A percentile compares a stretch with the other conserved stretches of the same genome.
phyloP scores from a whole-genome alignment of 345 rosid species.

The Populus tremula region DNA sequence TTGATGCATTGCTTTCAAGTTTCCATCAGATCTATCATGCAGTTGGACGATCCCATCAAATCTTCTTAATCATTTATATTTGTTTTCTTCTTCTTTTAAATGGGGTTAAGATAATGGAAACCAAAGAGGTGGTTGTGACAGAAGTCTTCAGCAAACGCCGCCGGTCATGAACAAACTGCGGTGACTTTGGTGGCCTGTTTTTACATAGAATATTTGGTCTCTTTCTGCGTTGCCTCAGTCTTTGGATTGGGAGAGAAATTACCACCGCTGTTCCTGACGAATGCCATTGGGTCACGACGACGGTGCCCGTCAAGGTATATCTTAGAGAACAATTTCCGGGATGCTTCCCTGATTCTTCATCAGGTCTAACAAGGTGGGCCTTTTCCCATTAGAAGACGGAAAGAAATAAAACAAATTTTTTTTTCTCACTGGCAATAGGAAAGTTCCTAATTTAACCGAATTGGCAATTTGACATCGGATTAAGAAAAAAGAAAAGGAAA shows the following conservation, averaged over 20 bases:
- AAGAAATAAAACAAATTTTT: neutral
- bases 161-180: neutral
- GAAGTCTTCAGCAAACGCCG: neutral
- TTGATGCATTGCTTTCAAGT: neutral
- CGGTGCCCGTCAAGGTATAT: neutral
- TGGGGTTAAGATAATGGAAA: too few relatives aligned
- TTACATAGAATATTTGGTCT: neutral
- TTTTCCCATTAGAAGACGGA: neutral
- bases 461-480: too few relatives aligned
- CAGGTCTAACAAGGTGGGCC: neutral
- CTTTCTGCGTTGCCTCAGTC: neutral
- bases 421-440: too few relatives aligned
- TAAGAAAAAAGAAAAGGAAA: too few relatives aligned
- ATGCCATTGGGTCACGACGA: neutral
- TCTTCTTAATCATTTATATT: neutral
- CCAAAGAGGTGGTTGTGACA: neutral
- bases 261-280: neutral
- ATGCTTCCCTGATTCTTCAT: slow-evolving; percentile 4
- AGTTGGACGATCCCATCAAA: neutral
- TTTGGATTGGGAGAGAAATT: neutral
- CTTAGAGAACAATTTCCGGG: neutral
- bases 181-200: neutral
- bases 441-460: too few relatives aligned
- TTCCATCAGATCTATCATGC: neutral
- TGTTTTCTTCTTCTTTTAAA: too few relatives aligned